Evolutionary conservation across 2,329 filamentous ascomycete genomes (phyloP), one percentile per base, ranked within the genome.

Genomic region (Sporothrix globosa): DNA sequence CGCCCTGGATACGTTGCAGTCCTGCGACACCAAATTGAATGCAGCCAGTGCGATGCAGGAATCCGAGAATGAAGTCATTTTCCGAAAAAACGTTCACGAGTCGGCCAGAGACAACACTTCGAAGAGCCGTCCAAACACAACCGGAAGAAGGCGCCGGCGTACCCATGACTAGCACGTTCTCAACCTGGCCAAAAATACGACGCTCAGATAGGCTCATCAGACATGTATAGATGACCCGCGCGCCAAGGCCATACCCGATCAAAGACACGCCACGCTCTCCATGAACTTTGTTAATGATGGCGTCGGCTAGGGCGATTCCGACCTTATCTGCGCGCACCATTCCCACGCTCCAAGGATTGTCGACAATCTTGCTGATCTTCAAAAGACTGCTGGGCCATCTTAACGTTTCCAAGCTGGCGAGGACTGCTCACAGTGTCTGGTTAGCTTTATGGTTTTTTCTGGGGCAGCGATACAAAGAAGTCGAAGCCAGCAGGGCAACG

Each of bases 81-180:
- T 91, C 89, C 0, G 92, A 96, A 78, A 90, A 97, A 3, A 96
- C 93, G 75, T 97, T 98, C 76, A 97, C 86, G n/a, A 97, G 83
- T 27, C 93, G 88, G 0, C 94, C 93, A 53, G 88, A 86, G 4
- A 97, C 92, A 2, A 95, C 91, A 71, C 88, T 90, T 73, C 92
- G 89, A 77, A 97, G 86, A 6, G 88, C 85, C 39, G 91, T 84
- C 94, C 95, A 97, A 68, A 92, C 88, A 9, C 85, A 83, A 2
- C 85, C 85, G 27, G 91, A 86, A 1, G 91, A 88, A 0, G 94
- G 92, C 6, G 90, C 90, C 0, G 95, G 93, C 0, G 91, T 86
- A 1, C 95, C 95, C 78, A 97, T 92, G 68, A 98, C 78, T 34
- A 97, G 88, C 1, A 91, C 94, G 46, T 91, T 92, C 77, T 98